Evolutionary conservation across 1,139 yeast genomes (phyloP), one percentile per base, ranked within the genome.

Genomic region (Geotrichum australiense): DNA sequence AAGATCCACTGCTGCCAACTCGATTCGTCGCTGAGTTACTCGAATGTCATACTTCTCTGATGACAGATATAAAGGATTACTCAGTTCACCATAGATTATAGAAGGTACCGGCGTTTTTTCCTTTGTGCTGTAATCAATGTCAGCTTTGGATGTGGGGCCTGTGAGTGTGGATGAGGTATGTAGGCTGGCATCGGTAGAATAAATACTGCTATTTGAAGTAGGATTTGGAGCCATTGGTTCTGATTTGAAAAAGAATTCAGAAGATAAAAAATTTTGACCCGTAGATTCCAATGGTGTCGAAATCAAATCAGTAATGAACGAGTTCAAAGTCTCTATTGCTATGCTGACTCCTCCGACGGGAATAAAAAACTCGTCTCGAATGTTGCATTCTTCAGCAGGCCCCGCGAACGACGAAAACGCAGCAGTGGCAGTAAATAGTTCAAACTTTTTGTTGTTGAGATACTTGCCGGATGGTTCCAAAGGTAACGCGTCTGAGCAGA

Each of bases 21-120:
- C 54, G 14, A 55, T 47, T 15, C 56, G 44, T 11, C 58, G 50
- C 24, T 46, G 45, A 5, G 49, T 53, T 5, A 55, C 53, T 7
- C 41, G 48, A 3, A 50, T 31, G 25, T 44, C 47, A n/a, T 47
- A 52, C 26, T 37, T 43, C 12, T 47, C 49, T 11, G 43, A 42
- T 5, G 53, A 45, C 18, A 50, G 39, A 29, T 46, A 49, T 26
- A 49, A 24, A 11, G 52, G 51, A 2, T n/a, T 18, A n/a, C 22
- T 35, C 10, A 50, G 33, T 20, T 50, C 46, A 7, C 53, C 53
- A 21, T 43, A 43, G 12, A 51, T 35, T 4, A 50, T 50, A 3
- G 53, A 48, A 0, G 52, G 52, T 4, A 8, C 5, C 6, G 33
- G 21, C 3, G 32, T 14, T 2, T 28, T 39, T 4, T 23, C 37